A percentile compares a stretch with the other conserved stretches of the same genome.
Conservation (phyloP, 169 alveolate genomes). For the Cyclospora cayetanensis region DNA sequence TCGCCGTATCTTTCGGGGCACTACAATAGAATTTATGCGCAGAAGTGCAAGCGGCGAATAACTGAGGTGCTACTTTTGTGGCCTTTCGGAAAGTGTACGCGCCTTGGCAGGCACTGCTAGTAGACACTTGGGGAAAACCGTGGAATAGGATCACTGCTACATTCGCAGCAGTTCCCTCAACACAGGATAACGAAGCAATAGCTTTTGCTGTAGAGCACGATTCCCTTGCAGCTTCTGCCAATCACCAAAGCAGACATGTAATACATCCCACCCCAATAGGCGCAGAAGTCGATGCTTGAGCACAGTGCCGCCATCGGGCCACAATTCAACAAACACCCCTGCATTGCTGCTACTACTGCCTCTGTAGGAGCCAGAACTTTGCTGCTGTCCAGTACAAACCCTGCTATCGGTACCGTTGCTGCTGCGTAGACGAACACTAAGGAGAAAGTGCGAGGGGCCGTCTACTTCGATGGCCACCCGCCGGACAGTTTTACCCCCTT, state of each 20-base stretch:
- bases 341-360: neutral
- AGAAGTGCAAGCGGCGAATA: too few relatives aligned
- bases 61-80: too few relatives aligned
- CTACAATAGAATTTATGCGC: too few relatives aligned
- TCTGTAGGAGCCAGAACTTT: constrained; percentile 12
- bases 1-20: too few relatives aligned
- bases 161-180: constrained; percentile 7
- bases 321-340: neutral
- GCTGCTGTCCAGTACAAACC: neutral
- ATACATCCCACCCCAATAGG: constrained; percentile 1
- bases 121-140: too few relatives aligned
- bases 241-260: constrained; percentile 18
- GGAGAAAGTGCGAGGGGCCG: constrained; percentile 45
- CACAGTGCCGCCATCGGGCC: constrained; percentile 45
- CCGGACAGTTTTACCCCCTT: too few relatives aligned
- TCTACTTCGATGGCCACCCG: constrained; percentile 42
- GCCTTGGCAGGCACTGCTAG: too few relatives aligned
- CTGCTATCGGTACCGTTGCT: neutral
- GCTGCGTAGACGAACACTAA: neutral
- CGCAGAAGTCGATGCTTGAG: constrained; percentile 56
- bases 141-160: neutral
- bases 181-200: neutral
- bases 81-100: too few relatives aligned
- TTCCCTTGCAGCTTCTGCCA: constrained; percentile 32
- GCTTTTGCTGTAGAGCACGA: constrained; percentile 21